Evolutionary conservation across 192 early-diverging fungal species (phyloP).

Genomic region (Podila verticillata): DNA sequence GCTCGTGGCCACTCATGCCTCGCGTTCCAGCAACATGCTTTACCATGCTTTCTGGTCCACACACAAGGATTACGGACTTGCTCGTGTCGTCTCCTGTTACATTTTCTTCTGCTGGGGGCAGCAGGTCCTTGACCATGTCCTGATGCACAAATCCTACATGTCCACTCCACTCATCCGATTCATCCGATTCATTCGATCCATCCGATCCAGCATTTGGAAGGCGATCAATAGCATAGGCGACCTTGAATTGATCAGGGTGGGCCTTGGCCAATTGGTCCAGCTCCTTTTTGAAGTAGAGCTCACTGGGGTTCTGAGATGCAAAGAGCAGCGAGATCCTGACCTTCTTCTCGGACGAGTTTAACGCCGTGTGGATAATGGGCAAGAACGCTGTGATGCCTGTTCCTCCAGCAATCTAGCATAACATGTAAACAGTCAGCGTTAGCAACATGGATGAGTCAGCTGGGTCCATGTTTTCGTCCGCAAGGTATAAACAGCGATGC

Average conservation of each 20-base stretch:
- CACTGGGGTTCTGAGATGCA: slow-evolving; percentile 53
- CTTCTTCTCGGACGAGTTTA: slow-evolving; percentile 54
- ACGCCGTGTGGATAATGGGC: slow-evolving; percentile 62
- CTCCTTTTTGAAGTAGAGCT: slow-evolving; percentile 64
- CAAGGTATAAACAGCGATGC: not conserved
- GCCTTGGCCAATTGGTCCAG: slow-evolving; percentile 59
- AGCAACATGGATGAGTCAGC: not conserved
- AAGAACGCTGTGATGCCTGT: slow-evolving; percentile 81
- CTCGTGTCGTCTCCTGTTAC: not conserved
- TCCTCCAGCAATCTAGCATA: slow-evolving; percentile 72
- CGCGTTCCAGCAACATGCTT: slow-evolving; percentile 61
- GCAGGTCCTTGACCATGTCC: slow-evolving; percentile 45
- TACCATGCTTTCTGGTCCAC: slow-evolving; percentile 75
- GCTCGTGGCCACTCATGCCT: slow-evolving; percentile 64
- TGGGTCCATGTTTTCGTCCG: not conserved
- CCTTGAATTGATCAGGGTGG: slow-evolving; percentile 51
- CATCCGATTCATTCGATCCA: slow-evolving; percentile 46
- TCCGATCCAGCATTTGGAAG: slow-evolving; percentile 18
- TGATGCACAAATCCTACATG: slow-evolving; percentile 41
- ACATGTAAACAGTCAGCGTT: not conserved
- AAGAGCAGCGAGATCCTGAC: slow-evolving; percentile 63
- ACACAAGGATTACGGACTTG: slow-evolving; percentile 63
- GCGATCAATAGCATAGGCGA: slow-evolving; percentile 64
- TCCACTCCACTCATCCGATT: slow-evolving; percentile 33
- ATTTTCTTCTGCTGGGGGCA: slow-evolving; percentile 5